These are phyloP conservation scores for Coniochaeta sp. DNA, from an alignment of 2,329 filamentous ascomycete species.

Conservation along the genomic window DNA sequence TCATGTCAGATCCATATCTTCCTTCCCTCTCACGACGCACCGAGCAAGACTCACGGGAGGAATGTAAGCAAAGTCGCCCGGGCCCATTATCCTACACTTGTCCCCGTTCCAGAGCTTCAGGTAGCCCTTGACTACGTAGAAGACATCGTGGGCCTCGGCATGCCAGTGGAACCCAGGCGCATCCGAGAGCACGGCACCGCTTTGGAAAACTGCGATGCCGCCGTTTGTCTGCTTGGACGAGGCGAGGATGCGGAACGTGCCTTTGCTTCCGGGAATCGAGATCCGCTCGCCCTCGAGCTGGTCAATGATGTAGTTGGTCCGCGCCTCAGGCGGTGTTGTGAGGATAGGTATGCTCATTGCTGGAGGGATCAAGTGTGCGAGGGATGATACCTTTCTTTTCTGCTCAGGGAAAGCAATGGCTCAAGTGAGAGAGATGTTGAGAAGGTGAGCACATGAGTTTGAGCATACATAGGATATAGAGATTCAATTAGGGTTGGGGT, in stretches of 20 bases:
- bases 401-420: too few species aligned
- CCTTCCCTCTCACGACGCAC: not conserved
- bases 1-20: not conserved
- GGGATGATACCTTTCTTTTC: too few species aligned
- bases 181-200: conserved; percentile 35
- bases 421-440: too few species aligned
- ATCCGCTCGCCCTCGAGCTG: conserved; percentile 43
- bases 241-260: conserved; percentile 40
- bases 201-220: conserved; percentile 41
- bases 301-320: conserved; percentile 35
- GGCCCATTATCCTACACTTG: conserved; percentile 41
- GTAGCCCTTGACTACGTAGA: conserved; percentile 45
- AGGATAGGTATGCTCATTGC: conserved; percentile 23
- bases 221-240: conserved; percentile 44
- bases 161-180: conserved; percentile 50
- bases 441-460: too few species aligned
- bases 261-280: conserved; percentile 44
- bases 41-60: conserved; percentile 35
- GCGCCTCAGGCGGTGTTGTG: conserved; percentile 24
- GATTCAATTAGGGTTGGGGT: too few species aligned
- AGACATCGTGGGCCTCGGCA: conserved; percentile 48
- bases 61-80: conserved; percentile 50
- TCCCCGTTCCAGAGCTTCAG: conserved; percentile 53
- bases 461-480: too few species aligned
- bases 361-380: not conserved